These are phyloP conservation scores for Populus euphratica DNA, from an alignment of 345 rosid species.

Conservation along the genomic window DNA sequence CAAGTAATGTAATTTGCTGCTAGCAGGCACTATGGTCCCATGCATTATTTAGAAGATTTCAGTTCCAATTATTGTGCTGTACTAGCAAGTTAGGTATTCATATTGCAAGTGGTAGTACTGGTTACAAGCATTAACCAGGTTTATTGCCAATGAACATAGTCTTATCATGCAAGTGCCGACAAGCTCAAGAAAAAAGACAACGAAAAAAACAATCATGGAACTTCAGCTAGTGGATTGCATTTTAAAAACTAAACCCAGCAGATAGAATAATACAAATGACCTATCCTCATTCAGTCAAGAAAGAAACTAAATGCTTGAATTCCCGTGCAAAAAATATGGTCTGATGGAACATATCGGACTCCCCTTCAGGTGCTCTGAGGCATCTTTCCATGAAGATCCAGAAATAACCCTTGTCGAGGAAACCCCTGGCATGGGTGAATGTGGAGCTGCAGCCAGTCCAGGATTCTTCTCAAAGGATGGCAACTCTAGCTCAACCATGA, in stretches of 20 bases:
- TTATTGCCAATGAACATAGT: neutral
- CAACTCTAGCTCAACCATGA: slow-evolving; percentile 45
- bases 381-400: slow-evolving; percentile 46
- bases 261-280: neutral
- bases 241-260: neutral
- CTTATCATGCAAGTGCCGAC: too few species aligned
- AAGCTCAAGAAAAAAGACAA: too few species aligned
- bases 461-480: slow-evolving; percentile 45
- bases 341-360: neutral
- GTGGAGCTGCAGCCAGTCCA: slow-evolving; percentile 39
- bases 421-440: slow-evolving; percentile 39
- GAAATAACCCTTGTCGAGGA: slow-evolving; percentile 52
- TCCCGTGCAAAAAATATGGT: too few species aligned
- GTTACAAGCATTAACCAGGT: neutral
- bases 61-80: neutral
- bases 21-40: neutral
- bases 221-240: neutral
- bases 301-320: neutral
- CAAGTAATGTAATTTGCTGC: neutral
- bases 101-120: neutral
- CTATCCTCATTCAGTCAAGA: neutral
- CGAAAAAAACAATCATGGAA: neutral
- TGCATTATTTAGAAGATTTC: too few species aligned
- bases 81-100: neutral
- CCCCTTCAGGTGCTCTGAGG: slow-evolving; percentile 44